Percentiles rank a stretch among this genome's conserved stretches.
Conservation (phyloP, 139 green algal genomes). For the Yamagishiella unicocca region DNA sequence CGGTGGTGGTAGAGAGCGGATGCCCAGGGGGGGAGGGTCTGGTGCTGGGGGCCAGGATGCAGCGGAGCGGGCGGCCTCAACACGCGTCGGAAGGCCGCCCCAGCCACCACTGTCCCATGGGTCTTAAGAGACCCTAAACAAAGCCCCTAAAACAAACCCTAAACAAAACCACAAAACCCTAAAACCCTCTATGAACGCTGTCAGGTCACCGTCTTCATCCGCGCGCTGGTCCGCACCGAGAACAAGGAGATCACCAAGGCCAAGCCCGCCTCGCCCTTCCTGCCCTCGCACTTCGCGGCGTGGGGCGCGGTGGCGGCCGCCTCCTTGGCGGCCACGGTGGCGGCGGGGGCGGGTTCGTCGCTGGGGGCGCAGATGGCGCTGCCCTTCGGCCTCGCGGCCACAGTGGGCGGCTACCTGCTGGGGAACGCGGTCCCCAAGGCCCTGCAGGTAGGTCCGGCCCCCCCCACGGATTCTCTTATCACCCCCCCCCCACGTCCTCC, state of each 20-base stretch:
- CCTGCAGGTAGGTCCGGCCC: slow-evolving; percentile 53
- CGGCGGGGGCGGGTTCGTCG: slow-evolving; percentile 9
- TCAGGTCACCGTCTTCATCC: slow-evolving; percentile 70
- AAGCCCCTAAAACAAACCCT: too few relatives aligned
- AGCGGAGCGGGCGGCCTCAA: too few relatives aligned
- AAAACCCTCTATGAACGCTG: too few relatives aligned
- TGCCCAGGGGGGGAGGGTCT: background rate
- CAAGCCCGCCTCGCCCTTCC: slow-evolving; percentile 67
- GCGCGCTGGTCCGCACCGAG: slow-evolving; percentile 66
- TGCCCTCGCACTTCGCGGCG: slow-evolving; percentile 63
- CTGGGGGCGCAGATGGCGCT: slow-evolving; percentile 52
- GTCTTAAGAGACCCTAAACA: too few relatives aligned
- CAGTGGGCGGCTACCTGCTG: slow-evolving; percentile 75
- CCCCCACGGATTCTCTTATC: too few relatives aligned
- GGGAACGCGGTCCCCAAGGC: slow-evolving; percentile 67
- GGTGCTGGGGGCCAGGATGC: background rate
- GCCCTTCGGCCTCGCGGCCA: slow-evolving; percentile 70
- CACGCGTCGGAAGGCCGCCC: too few relatives aligned
- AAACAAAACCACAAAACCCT: too few relatives aligned
- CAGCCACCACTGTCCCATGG: too few relatives aligned
- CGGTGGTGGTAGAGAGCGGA: too few relatives aligned
- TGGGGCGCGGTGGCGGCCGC: slow-evolving; percentile 62
- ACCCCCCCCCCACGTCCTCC: too few relatives aligned
- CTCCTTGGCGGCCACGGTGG: slow-evolving; percentile 51
- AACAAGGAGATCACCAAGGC: slow-evolving; percentile 64